phyloP scores from a whole-genome alignment of 345 rosid species.

The Melastoma malabathricum region DNA sequence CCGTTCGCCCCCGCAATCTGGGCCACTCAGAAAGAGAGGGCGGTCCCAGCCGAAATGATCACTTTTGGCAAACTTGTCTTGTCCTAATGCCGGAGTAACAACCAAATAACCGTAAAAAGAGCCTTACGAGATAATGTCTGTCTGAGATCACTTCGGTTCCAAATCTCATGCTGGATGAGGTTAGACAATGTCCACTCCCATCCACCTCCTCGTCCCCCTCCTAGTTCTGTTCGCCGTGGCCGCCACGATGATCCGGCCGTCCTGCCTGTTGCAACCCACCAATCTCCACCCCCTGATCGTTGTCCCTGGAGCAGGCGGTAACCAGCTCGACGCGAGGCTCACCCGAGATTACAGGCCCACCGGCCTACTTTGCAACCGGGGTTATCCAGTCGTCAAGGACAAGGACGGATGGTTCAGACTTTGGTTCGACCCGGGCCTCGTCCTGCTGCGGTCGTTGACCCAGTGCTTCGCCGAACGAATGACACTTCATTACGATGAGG shows the following conservation, averaged over 20 bases:
- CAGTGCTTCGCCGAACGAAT: conserved; percentile 63
- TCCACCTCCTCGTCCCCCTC: background rate
- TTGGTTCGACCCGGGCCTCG: conserved; percentile 59
- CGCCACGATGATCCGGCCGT: conserved; percentile 18
- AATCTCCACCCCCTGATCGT: conserved; percentile 53
- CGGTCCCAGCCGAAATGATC: too few species aligned
- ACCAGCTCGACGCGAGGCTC: conserved; percentile 68
- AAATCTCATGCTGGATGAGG: conserved; percentile 1
- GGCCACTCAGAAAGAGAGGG: too few species aligned
- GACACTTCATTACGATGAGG: conserved; percentile 47
- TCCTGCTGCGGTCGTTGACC: conserved; percentile 53
- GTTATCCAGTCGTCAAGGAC: conserved; percentile 33
- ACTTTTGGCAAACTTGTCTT: too few species aligned
- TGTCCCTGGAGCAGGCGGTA: conserved; percentile 82
- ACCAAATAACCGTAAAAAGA: too few species aligned
- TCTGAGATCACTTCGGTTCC: too few species aligned
- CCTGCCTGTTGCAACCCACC: conserved; percentile 22
- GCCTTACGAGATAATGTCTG: too few species aligned
- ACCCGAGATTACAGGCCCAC: conserved; percentile 43
- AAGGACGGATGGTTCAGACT: conserved; percentile 72
- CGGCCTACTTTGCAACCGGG: conserved; percentile 39
- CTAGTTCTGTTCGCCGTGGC: background rate
- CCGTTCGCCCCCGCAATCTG: too few species aligned
- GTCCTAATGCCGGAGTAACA: background rate
- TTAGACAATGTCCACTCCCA: background rate